phyloP scores from a whole-genome alignment of 345 rosid genomes.

The Ailanthus altissimus region DNA sequence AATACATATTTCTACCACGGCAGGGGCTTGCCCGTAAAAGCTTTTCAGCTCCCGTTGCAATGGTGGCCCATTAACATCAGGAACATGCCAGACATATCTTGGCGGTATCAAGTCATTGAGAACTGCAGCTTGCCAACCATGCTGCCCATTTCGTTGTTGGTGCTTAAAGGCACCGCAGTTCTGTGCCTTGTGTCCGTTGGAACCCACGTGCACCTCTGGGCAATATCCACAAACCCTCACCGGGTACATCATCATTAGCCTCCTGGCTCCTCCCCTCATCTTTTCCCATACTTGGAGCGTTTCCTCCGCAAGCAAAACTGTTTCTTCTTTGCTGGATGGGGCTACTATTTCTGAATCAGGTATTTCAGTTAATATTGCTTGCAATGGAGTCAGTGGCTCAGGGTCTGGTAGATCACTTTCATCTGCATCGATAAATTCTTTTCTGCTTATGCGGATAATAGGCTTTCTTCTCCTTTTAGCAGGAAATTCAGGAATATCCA shows the following conservation, averaged over 20 bases:
- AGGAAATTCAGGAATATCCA: conserved; percentile 67
- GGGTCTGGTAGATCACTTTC: conserved; percentile 88
- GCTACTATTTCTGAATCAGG: conserved; percentile 54
- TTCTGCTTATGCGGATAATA: conserved; percentile 69
- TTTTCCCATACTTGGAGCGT: conserved; percentile 75
- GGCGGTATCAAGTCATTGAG: conserved; percentile 90
- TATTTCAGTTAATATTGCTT: conserved; percentile 58
- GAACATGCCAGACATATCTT: conserved; percentile 91
- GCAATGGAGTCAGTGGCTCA: conserved; percentile 49
- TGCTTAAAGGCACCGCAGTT: conserved; percentile 95
- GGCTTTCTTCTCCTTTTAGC: conserved; percentile 90
- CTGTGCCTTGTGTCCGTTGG: conserved; percentile 89
- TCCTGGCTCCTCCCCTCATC: conserved; percentile 80
- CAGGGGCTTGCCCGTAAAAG: conserved; percentile 94
- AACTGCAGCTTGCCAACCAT: conserved; percentile 93
- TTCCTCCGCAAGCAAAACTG: conserved; percentile 63
- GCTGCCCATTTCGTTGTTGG: conserved; percentile 94
- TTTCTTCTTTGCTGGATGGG: conserved; percentile 63
- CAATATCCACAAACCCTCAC: conserved; percentile 97
- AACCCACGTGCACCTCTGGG: conserved; percentile 90
- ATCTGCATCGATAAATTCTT: conserved; percentile 86
- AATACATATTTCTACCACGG: conserved; percentile 78
- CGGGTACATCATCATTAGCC: conserved; percentile 76
- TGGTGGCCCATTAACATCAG: conserved; percentile 69
- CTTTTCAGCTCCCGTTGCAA: conserved; percentile 65